These are phyloP conservation scores for Talaromyces atroroseus DNA, from an alignment of 2,329 filamentous ascomycete species.

Conservation along the genomic window DNA sequence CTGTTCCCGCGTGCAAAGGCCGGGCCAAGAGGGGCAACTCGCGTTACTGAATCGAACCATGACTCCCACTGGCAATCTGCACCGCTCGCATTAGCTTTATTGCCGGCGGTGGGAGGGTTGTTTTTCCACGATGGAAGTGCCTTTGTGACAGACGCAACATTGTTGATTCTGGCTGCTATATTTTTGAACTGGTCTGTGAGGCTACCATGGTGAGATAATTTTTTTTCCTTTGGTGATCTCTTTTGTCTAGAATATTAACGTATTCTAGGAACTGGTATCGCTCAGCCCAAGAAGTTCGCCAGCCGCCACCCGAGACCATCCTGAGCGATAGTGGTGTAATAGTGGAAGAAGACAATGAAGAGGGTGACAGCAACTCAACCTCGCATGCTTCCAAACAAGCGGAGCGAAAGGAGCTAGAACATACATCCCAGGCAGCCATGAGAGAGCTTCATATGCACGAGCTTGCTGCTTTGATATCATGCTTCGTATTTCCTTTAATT, in stretches of 20 bases:
- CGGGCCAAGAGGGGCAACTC: constrained; percentile 16
- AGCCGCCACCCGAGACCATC: constrained; percentile 30
- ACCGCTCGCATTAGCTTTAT: constrained; percentile 75
- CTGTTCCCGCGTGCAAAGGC: constrained; percentile 52
- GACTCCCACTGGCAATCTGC: constrained; percentile 69
- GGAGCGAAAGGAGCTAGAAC: constrained; percentile 12
- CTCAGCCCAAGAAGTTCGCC: constrained; percentile 60
- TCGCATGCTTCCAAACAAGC: not conserved
- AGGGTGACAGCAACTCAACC: not conserved
- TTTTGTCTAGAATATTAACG: not conserved
- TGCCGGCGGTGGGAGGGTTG: constrained; percentile 79
- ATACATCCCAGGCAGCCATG: constrained; percentile 39
- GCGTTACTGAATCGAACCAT: constrained; percentile 41
- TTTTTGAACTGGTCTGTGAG: constrained; percentile 92
- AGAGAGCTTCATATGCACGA: constrained; percentile 70
- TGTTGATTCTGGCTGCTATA: constrained; percentile 72
- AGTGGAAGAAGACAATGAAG: constrained; percentile 20
- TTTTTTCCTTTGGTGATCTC: not conserved
- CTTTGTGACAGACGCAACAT: constrained; percentile 76
- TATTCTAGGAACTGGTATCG: constrained; percentile 64
- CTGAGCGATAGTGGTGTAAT: constrained; percentile 23
- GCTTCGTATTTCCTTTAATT: constrained; percentile 70
- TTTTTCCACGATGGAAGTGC: constrained; percentile 79
- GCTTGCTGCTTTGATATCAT: constrained; percentile 65
- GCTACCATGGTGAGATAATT: constrained; percentile 67